These are phyloP conservation scores for Zygnema circumcarinatum DNA, from an alignment of 139 green algal species.

Conservation along the genomic window DNA sequence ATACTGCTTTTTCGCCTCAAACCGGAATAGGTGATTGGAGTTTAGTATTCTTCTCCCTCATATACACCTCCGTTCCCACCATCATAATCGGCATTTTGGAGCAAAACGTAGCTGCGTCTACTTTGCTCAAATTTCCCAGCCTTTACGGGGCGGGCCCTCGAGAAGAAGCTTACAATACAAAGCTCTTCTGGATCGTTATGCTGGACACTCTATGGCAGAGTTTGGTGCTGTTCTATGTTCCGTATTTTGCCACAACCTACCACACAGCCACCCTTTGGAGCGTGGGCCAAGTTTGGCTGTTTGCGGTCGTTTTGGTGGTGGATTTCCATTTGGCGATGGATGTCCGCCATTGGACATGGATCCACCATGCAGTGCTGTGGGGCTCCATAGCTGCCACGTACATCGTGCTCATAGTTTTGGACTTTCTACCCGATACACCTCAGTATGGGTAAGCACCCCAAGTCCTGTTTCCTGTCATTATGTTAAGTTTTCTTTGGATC, in stretches of 20 bases:
- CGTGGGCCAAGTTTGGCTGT: conserved; percentile 60
- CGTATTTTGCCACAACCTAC: background rate
- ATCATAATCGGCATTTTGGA: conserved; percentile 69
- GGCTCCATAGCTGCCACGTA: conserved; percentile 59
- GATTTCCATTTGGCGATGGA: conserved; percentile 66
- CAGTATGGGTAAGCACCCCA: conserved; percentile 38
- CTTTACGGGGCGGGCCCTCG: conserved; percentile 64
- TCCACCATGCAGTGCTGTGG: conserved; percentile 56
- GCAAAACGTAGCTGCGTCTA: conserved; percentile 63
- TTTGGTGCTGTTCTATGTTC: conserved; percentile 55
- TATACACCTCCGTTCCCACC: conserved; percentile 70
- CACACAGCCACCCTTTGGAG: conserved; percentile 53
- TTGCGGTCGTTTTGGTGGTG: conserved; percentile 59
- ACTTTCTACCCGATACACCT: conserved; percentile 22
- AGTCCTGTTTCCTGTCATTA: background rate
- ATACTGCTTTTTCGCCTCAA: conserved; percentile 37
- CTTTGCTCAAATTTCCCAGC: conserved; percentile 55
- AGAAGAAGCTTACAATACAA: conserved; percentile 49
- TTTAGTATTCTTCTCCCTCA: conserved; percentile 68
- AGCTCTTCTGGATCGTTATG: conserved; percentile 54
- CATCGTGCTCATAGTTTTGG: conserved; percentile 58
- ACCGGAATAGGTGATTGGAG: conserved; percentile 55
- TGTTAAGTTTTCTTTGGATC: background rate
- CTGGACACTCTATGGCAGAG: conserved; percentile 59
- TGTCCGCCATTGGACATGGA: conserved; percentile 58